Evolutionary conservation across 2,329 filamentous ascomycete species (phyloP).

Genomic region (Hypoxylon sp.): DNA sequence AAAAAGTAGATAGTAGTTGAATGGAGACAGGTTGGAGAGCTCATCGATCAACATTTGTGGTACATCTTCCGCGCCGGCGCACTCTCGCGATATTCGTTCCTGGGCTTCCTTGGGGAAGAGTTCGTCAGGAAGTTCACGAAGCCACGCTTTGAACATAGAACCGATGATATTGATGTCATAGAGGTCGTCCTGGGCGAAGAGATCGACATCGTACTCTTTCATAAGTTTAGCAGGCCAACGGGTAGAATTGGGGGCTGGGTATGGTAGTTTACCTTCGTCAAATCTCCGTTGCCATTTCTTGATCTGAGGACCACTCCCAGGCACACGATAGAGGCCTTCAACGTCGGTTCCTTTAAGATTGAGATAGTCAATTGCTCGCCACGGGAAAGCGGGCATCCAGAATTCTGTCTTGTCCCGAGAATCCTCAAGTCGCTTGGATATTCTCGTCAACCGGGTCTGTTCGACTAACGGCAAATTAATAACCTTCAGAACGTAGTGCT

Average conservation of each 20-base stretch:
- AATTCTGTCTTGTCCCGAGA: slow-evolving; percentile 97
- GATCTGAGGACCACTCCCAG: slow-evolving; percentile 89
- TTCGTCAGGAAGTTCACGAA: slow-evolving; percentile 93
- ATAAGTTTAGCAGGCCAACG: slow-evolving; percentile 32
- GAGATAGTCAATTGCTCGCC: slow-evolving; percentile 95
- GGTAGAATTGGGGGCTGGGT: background rate
- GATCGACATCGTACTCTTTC: slow-evolving; percentile 85
- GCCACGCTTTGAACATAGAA: slow-evolving; percentile 96
- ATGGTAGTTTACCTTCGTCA: slow-evolving; percentile 73
- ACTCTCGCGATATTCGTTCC: slow-evolving; percentile 82
- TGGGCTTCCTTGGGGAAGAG: slow-evolving; percentile 89
- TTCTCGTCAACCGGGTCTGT: slow-evolving; percentile 90
- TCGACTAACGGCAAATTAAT: slow-evolving; percentile 89
- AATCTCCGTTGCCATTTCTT: slow-evolving; percentile 95
- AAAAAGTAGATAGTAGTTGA: slow-evolving; percentile 97
- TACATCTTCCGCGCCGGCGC: slow-evolving; percentile 80
- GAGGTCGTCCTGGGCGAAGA: slow-evolving; percentile 87
- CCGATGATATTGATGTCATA: slow-evolving; percentile 98
- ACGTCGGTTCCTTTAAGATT: slow-evolving; percentile 96
- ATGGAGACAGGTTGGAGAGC: slow-evolving; percentile 92
- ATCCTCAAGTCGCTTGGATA: slow-evolving; percentile 87
- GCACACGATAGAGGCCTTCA: slow-evolving; percentile 92
- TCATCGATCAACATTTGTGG: slow-evolving; percentile 91
- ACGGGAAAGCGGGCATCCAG: slow-evolving; percentile 97
- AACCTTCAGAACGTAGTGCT: slow-evolving; percentile 85